Conservation (phyloP, 495 filamentous ascomycete species). For the Trichoderma orchidacearum region DNA sequence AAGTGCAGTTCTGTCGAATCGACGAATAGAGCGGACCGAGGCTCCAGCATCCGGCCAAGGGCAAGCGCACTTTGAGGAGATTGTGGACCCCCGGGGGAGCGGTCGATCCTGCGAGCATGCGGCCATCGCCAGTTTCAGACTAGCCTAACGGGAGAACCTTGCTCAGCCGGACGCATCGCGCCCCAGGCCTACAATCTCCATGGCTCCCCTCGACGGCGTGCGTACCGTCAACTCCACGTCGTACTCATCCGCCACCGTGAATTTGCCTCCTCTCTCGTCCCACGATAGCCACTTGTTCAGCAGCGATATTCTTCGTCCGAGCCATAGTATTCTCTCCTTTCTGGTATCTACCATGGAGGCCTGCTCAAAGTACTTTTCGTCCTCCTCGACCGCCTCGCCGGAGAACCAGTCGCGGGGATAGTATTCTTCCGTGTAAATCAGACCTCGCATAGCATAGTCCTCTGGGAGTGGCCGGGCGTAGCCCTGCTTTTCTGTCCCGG, state of each 20-base stretch:
- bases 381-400: constrained; percentile 56
- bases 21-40: too few relatives aligned
- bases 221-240: not conserved
- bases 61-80: too few relatives aligned
- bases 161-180: not conserved
- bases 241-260: constrained; percentile 11
- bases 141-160: not conserved
- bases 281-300: constrained; percentile 21
- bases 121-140: too few relatives aligned
- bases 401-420: constrained; percentile 61
- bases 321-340: constrained; percentile 61
- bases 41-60: too few relatives aligned
- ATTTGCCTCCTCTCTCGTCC: constrained; percentile 14
- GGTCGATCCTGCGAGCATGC: too few relatives aligned
- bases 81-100: too few relatives aligned
- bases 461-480: constrained; percentile 57
- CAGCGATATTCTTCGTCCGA: constrained; percentile 45
- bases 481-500: constrained; percentile 32
- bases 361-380: constrained; percentile 59
- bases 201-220: not conserved
- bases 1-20: too few relatives aligned
- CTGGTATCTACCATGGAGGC: constrained; percentile 50
- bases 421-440: constrained; percentile 55
- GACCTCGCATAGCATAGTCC: constrained; percentile 68
- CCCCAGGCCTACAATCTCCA: not conserved